phyloP scores from a whole-genome alignment of 805 yeast genomes.

The Metschnikowia gelsemii region DNA sequence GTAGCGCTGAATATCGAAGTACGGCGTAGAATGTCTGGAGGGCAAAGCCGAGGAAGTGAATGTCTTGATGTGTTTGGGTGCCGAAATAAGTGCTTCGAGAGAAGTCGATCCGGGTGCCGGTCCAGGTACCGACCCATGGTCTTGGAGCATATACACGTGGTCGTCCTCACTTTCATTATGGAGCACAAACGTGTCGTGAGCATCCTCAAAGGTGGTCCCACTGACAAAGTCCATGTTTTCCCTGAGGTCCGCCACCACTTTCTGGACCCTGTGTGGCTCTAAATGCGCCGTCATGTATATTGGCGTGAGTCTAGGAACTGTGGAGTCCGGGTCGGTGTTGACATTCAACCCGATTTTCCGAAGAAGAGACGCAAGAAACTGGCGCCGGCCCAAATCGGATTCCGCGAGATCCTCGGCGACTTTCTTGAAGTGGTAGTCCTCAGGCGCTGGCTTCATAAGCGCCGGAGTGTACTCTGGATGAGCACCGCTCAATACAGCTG shows the following conservation, averaged over 20 bases:
- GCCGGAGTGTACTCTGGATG: slow-evolving; percentile 84
- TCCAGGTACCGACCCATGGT: slow-evolving; percentile 15
- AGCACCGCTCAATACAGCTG: slow-evolving; percentile 73
- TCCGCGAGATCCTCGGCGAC: slow-evolving; percentile 39
- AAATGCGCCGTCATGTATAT: slow-evolving; percentile 49
- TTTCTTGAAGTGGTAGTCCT: slow-evolving; percentile 25
- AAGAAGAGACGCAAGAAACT: slow-evolving; percentile 58
- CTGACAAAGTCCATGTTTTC: slow-evolving; percentile 35
- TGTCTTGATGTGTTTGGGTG: slow-evolving; percentile 53
- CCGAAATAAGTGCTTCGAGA: slow-evolving; percentile 26
- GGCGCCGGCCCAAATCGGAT: slow-evolving; percentile 48
- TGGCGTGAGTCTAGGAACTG: slow-evolving; percentile 70
- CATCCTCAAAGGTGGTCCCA: slow-evolving; percentile 45
- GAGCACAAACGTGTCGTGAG: slow-evolving; percentile 55
- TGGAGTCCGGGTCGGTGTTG: slow-evolving; percentile 45
- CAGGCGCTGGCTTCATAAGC: slow-evolving; percentile 40
- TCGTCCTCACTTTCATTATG: slow-evolving; percentile 39
- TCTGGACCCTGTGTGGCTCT: slow-evolving; percentile 29
- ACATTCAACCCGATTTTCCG: slow-evolving; percentile 65
- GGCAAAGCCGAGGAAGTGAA: slow-evolving; percentile 48
- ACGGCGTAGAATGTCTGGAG: slow-evolving; percentile 57
- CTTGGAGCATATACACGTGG: slow-evolving; percentile 17
- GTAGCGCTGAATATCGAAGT: slow-evolving; percentile 63
- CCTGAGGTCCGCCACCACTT: slow-evolving; percentile 37
- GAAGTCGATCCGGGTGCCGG: not conserved